Base-by-base conservation (phyloP, 2,329 filamentous ascomycete genomes). In the Fusarium buharicum region DNA sequence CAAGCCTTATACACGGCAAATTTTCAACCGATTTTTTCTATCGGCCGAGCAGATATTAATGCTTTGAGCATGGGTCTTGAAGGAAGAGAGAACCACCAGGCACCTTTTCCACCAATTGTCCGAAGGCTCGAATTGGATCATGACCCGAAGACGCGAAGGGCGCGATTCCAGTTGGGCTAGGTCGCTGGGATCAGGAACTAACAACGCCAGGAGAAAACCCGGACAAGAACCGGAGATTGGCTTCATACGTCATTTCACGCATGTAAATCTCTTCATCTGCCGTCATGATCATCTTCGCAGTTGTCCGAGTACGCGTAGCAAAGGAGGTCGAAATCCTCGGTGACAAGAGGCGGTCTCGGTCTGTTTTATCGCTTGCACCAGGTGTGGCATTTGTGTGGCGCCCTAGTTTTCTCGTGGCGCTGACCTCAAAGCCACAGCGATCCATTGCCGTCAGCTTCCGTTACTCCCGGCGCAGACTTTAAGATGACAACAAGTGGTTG, bases 71-170 rank as follows among this genome's bases (percentile, higher is more conserved):
- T 55, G 49, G 43, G 48, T 22, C 41, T 16, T 14, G 31, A 11
- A 34, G 10, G 31, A 11, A 34, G 10, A 7, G 20, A 38, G 46
- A 40, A 37, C 31, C 37, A 27, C 31, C 10, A 22, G 43, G 55
- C 38, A 64, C 61, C 55, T 64, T 64, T 64, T 44, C 50, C 56
- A 51, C 61, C 60, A 64, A 64, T 64, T 31, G n/a, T 16, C 28
- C 9, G 4, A 6, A 12, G 30, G 34, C 27, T 22, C 41, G 22
- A 34, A 28, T 34, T 22, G 13, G 20, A 41, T 34, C 31, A 56
- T 30, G 50, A 27, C 20, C 55, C 60, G 60, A 64, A 56, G 59
- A 46, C 38, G 55, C 55, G 60, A 64, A 39, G 44, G 45, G 50
- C 36, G 40, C 17, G 37, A 8, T 46, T 22, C 16, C 31, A 22